Percentiles rank a stretch among this genome's conserved stretches.
phyloP scores from a whole-genome alignment of 768 basidiomycete species.

The Suillus americanus region DNA sequence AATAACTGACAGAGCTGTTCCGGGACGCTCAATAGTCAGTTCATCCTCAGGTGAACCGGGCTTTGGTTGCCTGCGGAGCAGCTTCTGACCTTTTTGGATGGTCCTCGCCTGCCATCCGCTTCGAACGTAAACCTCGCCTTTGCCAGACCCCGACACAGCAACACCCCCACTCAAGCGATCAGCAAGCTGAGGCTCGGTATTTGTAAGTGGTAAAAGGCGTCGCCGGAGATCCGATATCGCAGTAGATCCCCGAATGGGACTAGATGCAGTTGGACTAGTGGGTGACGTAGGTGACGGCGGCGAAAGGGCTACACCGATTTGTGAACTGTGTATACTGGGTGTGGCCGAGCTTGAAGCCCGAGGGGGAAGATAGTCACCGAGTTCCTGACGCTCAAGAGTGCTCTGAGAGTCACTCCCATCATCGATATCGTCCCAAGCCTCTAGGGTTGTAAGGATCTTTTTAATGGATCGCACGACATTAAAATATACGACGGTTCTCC shows the following conservation, averaged over 20 bases:
- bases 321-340: slow-evolving; percentile 12
- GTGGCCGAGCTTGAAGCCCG: slow-evolving; percentile 13
- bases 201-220: slow-evolving; percentile 59
- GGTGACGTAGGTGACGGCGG: slow-evolving; percentile 14
- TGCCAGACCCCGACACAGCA: slow-evolving; percentile 72
- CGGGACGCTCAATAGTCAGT: slow-evolving; percentile 27
- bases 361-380: slow-evolving; percentile 23
- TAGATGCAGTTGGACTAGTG: slow-evolving; percentile 14
- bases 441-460: slow-evolving; percentile 63
- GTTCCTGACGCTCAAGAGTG: slow-evolving; percentile 31
- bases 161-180: slow-evolving; percentile 75
- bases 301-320: slow-evolving; percentile 8
- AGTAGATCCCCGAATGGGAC: slow-evolving; percentile 21
- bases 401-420: slow-evolving; percentile 48
- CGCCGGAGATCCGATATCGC: slow-evolving; percentile 55
- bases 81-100: slow-evolving; percentile 46
- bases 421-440: slow-evolving; percentile 58
- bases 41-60: slow-evolving; percentile 24
- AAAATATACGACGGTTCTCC: slow-evolving; percentile 75
- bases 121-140: slow-evolving; percentile 73
- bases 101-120: slow-evolving; percentile 80
- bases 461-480: slow-evolving; percentile 73
- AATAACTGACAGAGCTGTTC: slow-evolving; percentile 30
- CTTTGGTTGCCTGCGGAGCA: slow-evolving; percentile 30
- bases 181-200: slow-evolving; percentile 62